phyloP scores from a whole-genome alignment of 768 basidiomycete genomes.

The Hemileccinum rubropunctum region DNA sequence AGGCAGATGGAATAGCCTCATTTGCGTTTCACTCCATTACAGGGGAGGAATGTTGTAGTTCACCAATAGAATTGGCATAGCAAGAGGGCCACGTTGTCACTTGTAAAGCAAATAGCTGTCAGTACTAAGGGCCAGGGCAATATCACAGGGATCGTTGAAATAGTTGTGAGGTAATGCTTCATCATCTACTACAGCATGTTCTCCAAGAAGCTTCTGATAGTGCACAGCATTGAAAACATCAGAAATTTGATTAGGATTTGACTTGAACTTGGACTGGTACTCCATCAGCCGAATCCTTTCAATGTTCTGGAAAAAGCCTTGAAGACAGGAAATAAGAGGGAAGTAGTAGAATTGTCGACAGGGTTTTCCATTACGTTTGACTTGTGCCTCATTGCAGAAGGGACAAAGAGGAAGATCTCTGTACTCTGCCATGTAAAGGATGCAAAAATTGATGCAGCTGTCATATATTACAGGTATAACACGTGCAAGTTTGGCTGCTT shows the following conservation, averaged over 20 bases:
- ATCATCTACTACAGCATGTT: slow-evolving; percentile 29
- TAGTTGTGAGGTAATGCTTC: slow-evolving; percentile 21
- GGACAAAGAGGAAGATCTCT: slow-evolving; percentile 27
- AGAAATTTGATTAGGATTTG: slow-evolving; percentile 17
- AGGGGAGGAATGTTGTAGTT: slow-evolving; percentile 45
- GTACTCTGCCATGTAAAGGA: slow-evolving; percentile 2
- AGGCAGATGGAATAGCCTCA: too few relatives aligned
- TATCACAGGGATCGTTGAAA: slow-evolving; percentile 38
- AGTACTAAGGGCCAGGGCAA: slow-evolving; percentile 41
- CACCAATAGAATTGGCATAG: slow-evolving; percentile 41
- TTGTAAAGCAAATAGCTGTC: slow-evolving; percentile 42
- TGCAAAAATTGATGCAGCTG: neutral
- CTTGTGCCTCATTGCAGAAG: too few relatives aligned
- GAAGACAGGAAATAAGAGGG: too few relatives aligned
- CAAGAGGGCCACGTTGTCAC: slow-evolving; percentile 26
- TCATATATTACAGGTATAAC: too few relatives aligned
- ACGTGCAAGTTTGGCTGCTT: too few relatives aligned
- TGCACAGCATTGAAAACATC: slow-evolving; percentile 32
- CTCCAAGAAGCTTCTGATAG: slow-evolving; percentile 28
- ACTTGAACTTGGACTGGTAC: neutral
- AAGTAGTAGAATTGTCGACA: too few relatives aligned
- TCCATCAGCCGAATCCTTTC: slow-evolving; percentile 14
- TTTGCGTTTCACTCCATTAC: too few relatives aligned
- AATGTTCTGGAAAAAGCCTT: slow-evolving; percentile 20
- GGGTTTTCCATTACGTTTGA: too few relatives aligned